phyloP scores from a whole-genome alignment of 305 asterid genomes.

The Fraxinus greggii region DNA sequence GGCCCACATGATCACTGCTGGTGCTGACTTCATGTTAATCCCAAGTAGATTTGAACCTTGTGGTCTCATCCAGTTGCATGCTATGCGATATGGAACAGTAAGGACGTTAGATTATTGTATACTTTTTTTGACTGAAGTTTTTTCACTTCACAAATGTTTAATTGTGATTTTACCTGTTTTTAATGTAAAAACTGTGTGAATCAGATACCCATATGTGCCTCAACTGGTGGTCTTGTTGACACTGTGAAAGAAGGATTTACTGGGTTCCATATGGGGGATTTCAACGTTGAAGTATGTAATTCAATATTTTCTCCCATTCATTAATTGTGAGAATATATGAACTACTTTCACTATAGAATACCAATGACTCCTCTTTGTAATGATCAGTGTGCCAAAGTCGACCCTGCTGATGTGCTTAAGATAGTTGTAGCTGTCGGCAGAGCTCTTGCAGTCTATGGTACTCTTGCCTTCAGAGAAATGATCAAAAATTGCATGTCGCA shows the following conservation, averaged over 20 bases:
- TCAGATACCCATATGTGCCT: constrained; percentile 80
- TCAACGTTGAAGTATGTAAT: constrained; percentile 62
- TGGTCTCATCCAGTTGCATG: constrained; percentile 93
- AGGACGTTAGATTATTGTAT: constrained; percentile 18
- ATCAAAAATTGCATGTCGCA: constrained; percentile 78
- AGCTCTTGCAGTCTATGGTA: constrained; percentile 63
- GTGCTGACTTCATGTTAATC: constrained; percentile 77
- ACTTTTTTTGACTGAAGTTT: neutral
- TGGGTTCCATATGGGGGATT: constrained; percentile 95
- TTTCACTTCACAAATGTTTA: neutral
- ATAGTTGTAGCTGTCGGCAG: constrained; percentile 49
- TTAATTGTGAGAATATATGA: neutral
- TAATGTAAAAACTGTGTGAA: constrained; percentile 16
- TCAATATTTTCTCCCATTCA: neutral
- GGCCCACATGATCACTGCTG: constrained; percentile 86
- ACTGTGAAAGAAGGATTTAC: constrained; percentile 85
- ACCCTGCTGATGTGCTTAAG: constrained; percentile 72
- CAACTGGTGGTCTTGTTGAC: constrained; percentile 95
- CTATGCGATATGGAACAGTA: constrained; percentile 98
- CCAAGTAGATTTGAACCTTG: constrained; percentile 97
- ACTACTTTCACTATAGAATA: neutral
- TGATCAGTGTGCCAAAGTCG: constrained; percentile 70
- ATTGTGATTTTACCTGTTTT: neutral
- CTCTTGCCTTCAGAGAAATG: constrained; percentile 60
- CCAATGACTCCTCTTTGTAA: constrained; percentile 4